Evolutionary conservation across 2,329 filamentous ascomycete species (phyloP).

Genomic region (Ophiocordyceps robertsii): DNA sequence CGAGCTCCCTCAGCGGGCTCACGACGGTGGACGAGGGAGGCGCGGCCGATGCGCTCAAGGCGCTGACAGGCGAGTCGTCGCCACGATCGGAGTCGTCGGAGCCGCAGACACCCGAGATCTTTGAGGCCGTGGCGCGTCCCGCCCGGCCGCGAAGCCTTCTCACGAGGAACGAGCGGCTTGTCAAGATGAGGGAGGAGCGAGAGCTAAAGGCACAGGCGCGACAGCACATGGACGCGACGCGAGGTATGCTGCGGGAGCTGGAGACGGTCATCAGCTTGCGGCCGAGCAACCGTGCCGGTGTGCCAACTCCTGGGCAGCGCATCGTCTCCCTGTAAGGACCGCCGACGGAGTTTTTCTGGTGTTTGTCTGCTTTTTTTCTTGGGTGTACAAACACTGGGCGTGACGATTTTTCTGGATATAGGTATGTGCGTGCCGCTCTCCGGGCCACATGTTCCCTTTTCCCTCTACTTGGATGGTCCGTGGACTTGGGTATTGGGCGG

Average conservation of each 20-base stretch:
- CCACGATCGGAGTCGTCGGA: constrained; percentile 42
- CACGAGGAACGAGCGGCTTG: constrained; percentile 75
- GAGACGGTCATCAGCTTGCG: constrained; percentile 68
- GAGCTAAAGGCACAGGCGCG: constrained; percentile 56
- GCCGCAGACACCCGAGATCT: constrained; percentile 63
- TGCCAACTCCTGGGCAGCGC: constrained; percentile 17
- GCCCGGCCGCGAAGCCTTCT: constrained; percentile 55
- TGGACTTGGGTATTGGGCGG: no score
- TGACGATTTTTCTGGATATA: background rate
- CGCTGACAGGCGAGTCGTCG: constrained; percentile 59
- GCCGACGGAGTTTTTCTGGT: constrained; percentile 1
- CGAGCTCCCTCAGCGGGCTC: constrained; percentile 52
- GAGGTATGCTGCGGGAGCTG: constrained; percentile 82
- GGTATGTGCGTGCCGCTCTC: no score
- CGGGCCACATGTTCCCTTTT: no score
- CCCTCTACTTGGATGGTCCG: no score
- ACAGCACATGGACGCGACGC: constrained; percentile 68
- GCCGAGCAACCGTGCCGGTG: constrained; percentile 25
- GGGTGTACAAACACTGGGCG: background rate
- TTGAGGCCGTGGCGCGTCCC: constrained; percentile 69
- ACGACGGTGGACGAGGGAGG: constrained; percentile 44
- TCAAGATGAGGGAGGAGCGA: constrained; percentile 78
- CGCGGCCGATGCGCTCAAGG: constrained; percentile 53
- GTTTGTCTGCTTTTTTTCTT: background rate
- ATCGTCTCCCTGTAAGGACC: constrained; percentile 28